Evolutionary conservation across 2,329 filamentous ascomycete species (phyloP).

Genomic region (Apiospora arundinis): DNA sequence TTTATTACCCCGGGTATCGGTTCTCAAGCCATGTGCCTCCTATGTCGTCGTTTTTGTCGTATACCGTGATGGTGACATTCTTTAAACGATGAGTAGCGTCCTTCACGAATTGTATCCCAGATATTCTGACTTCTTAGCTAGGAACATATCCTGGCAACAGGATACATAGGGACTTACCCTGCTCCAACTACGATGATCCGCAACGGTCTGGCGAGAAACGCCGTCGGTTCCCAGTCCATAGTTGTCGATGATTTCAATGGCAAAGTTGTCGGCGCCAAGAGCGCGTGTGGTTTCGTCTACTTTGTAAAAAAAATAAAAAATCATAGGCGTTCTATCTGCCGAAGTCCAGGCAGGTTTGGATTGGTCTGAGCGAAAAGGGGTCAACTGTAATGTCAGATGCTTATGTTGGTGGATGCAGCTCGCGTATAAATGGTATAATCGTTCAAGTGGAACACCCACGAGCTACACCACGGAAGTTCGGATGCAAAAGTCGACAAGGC

Average conservation of each 20-base stretch:
- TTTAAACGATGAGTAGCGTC: slow-evolving; percentile 35
- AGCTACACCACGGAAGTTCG: too few relatives aligned
- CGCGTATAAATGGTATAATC: too few relatives aligned
- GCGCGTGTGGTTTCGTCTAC: neutral
- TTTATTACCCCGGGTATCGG: slow-evolving; percentile 39
- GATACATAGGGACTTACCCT: neutral
- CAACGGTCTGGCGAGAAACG: slow-evolving; percentile 2
- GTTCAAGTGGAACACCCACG: too few relatives aligned
- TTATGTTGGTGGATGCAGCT: neutral
- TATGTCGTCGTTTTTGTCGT: slow-evolving; percentile 42
- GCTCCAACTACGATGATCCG: slow-evolving; percentile 15
- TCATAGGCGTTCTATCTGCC: neutral
- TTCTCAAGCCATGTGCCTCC: slow-evolving; percentile 48
- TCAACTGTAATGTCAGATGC: neutral
- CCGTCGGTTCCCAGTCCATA: neutral
- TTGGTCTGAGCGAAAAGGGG: too few relatives aligned
- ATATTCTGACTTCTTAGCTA: neutral
- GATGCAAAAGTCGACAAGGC: too few relatives aligned
- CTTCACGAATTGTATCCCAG: neutral
- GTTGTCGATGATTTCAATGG: neutral
- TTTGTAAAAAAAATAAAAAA: neutral
- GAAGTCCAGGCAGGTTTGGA: neutral
- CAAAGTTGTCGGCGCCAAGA: neutral
- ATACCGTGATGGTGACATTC: slow-evolving; percentile 42
- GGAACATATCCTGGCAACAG: neutral